Conservation (phyloP, 2,329 filamentous ascomycete species). For the Dactylellina leptospora region DNA sequence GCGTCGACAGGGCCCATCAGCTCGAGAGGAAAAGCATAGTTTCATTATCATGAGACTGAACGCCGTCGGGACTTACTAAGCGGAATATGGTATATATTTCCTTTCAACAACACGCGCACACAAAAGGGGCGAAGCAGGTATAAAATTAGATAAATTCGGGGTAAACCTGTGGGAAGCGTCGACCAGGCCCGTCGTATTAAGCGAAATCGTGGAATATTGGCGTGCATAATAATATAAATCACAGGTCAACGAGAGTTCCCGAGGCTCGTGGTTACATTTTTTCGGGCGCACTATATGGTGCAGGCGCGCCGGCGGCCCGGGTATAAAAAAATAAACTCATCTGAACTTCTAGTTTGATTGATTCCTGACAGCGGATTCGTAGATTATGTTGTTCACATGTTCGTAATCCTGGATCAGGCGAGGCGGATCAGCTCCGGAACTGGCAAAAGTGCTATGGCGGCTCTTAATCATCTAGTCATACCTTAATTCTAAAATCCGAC, state of each 20-base stretch:
- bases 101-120: slow-evolving; percentile 19
- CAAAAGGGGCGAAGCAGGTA: slow-evolving; percentile 46
- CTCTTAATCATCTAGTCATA: background rate
- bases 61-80: slow-evolving; percentile 34
- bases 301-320: background rate
- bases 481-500: background rate
- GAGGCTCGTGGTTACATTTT: slow-evolving; percentile 11
- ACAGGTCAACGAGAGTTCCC: slow-evolving; percentile 8
- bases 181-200: slow-evolving; percentile 27
- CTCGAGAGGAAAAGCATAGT: background rate
- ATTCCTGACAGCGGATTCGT: background rate
- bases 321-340: background rate
- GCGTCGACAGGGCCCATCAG: background rate
- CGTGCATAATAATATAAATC: slow-evolving; percentile 18
- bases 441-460: background rate
- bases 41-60: slow-evolving; percentile 4
- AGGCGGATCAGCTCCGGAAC: background rate
- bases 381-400: background rate
- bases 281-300: too few relatives aligned
- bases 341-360: slow-evolving; percentile 1
- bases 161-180: slow-evolving; percentile 3
- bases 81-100: slow-evolving; percentile 38
- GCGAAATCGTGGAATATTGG: slow-evolving; percentile 28
- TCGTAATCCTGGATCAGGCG: background rate
- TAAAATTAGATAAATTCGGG: slow-evolving; percentile 47